These are phyloP conservation scores for Echinochloa phyllopogon DNA, from an alignment of 176 grass and related monocot species.

Conservation along the genomic window DNA sequence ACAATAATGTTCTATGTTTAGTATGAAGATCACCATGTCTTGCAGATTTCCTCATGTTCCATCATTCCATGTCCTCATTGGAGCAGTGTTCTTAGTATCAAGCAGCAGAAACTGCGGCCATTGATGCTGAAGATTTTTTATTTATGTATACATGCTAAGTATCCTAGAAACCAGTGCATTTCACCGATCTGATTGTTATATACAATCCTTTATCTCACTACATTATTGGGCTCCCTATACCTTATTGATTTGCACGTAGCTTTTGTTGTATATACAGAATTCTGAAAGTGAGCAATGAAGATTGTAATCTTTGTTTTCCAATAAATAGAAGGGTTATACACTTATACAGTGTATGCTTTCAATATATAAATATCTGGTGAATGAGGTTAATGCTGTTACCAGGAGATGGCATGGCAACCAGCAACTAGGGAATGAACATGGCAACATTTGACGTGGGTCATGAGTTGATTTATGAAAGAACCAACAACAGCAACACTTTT, in stretches of 20 bases:
- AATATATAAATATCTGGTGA: background rate
- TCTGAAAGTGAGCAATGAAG: background rate
- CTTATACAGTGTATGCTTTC: background rate
- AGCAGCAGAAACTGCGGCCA: background rate
- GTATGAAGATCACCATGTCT: background rate
- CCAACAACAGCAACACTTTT: conserved; percentile 1
- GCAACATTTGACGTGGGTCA: conserved; percentile 13
- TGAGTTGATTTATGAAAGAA: conserved; percentile 32
- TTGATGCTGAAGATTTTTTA: background rate
- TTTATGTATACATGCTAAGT: background rate
- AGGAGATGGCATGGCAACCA: too few relatives aligned
- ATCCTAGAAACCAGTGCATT: background rate
- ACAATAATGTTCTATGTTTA: background rate
- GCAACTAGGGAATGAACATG: conserved; percentile 13
- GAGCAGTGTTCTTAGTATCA: background rate
- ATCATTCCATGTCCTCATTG: background rate
- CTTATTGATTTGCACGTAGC: background rate
- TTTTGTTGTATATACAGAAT: background rate
- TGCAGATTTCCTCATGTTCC: background rate
- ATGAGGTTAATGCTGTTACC: too few relatives aligned
- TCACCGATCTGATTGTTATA: background rate
- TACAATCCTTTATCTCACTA: background rate
- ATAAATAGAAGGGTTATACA: background rate
- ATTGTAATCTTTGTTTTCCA: background rate
- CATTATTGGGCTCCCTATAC: background rate